Conservation (phyloP, 2,329 filamentous ascomycete genomes). For the Dendryphion nanum region DNA sequence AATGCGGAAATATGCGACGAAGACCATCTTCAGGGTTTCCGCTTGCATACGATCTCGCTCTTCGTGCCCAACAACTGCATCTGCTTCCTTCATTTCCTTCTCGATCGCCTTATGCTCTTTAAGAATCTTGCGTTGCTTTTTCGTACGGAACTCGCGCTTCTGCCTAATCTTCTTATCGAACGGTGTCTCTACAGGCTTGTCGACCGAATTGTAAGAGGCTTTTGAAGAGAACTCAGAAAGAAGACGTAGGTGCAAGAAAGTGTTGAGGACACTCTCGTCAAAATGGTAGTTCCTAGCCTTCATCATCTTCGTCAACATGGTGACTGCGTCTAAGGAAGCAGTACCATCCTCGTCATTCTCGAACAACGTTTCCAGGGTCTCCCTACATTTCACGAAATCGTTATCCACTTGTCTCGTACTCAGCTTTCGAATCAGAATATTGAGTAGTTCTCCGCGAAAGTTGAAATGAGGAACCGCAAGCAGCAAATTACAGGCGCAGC, state of each 20-base stretch:
- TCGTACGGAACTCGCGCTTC: conserved; percentile 84
- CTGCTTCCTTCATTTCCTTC: conserved; percentile 90
- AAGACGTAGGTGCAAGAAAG: conserved; percentile 85
- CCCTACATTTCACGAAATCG: conserved; percentile 74
- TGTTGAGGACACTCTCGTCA: conserved; percentile 82
- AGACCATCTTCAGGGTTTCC: conserved; percentile 93
- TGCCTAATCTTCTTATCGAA: conserved; percentile 67
- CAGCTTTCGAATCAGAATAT: conserved; percentile 81
- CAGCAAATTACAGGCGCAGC: conserved; percentile 79
- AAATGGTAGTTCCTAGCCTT: conserved; percentile 79
- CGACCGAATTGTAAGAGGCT: conserved; percentile 74
- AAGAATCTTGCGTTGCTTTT: conserved; percentile 76
- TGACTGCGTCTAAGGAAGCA: conserved; percentile 81
- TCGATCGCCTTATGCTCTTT: conserved; percentile 86
- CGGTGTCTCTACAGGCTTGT: conserved; percentile 54
- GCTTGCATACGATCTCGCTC: conserved; percentile 92
- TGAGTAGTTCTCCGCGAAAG: conserved; percentile 82
- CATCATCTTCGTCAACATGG: conserved; percentile 91
- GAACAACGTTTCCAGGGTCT: conserved; percentile 80
- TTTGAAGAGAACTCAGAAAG: conserved; percentile 85
- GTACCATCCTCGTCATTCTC: conserved; percentile 85
- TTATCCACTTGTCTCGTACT: conserved; percentile 69
- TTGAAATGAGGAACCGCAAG: conserved; percentile 93
- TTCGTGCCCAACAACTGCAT: conserved; percentile 87
- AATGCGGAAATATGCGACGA: conserved; percentile 92